Base-by-base conservation (phyloP, 257 asterid genomes). In the Echites panduratus region DNA sequence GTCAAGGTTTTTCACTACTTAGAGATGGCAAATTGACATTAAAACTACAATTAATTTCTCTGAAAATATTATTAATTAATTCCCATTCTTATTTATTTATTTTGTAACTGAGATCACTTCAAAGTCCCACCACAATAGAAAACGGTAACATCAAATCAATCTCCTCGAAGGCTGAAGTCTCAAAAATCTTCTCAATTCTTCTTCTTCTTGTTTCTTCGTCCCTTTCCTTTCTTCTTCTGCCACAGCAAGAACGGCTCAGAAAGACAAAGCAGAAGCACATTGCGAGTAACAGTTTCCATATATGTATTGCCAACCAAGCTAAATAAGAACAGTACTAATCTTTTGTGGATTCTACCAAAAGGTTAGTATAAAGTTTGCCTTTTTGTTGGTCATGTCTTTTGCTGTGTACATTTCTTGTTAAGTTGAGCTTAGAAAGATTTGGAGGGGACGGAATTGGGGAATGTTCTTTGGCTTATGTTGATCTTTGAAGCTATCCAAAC, bases 391-490 rank as follows among this genome's bases (percentile, higher is more conserved):
- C 49, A 16, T 72, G 19, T 17, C 35, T 59, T 16, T 72, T 9
- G 17, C 12, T 17, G 61, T 43, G 48, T 11, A 45, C 43, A 35
- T 71, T 58, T 40, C 58, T 70, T 63, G 57, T 76, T 76, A 50
- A 72, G 75, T 70, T 70, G 8, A 61, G 29, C 58, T 44, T 13
- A 47, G 58, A 17, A 22, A 71, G 35, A 57, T 71, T 58, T 27
- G 65, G 17, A 67, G 43, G 4, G 7, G 14, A 7, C 2, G 26
- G 13, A 17, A 47, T 27, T 62, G 58, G 50, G 66, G 66, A 76
- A 70, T 76, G 74, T 70, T 70, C 66, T 71, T 76, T 76, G 68
- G 50, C 61, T 49, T 73, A 29, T 47, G 24, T 54, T 62, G 61
- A 63, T 64, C 17, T 24, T 35, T 59, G 70, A 68, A 75, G 70